A percentile compares a stretch with the other conserved stretches of the same genome.
Conservation (phyloP, 176 grass and related monocot species). For the Rhynchospora tenuis region DNA sequence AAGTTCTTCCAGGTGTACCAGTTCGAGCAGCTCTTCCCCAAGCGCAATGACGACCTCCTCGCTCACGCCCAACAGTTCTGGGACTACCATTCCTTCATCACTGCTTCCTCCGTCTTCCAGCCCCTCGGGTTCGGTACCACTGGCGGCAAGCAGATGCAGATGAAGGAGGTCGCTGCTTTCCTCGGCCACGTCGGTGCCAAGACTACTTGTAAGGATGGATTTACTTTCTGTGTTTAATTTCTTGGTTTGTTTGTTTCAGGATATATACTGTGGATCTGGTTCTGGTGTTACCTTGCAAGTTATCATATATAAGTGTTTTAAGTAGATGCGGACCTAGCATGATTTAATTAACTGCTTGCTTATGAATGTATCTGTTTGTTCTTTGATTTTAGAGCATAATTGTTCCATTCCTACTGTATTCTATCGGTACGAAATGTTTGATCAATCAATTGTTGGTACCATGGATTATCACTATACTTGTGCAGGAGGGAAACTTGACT, state of each 20-base stretch:
- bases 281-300: too few species aligned
- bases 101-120: slow-evolving; percentile 55
- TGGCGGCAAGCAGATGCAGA: slow-evolving; percentile 47
- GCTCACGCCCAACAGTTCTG: slow-evolving; percentile 72
- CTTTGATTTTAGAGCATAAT: too few species aligned
- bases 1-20: slow-evolving; percentile 81
- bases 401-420: too few species aligned
- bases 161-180: slow-evolving; percentile 89
- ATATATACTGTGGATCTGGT: too few species aligned
- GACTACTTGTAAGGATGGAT: slow-evolving; percentile 51
- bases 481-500: too few species aligned
- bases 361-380: too few species aligned
- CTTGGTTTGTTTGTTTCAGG: not conserved
- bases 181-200: slow-evolving; percentile 76
- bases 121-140: slow-evolving; percentile 80
- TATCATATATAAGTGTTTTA: too few species aligned
- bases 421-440: too few species aligned
- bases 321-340: too few species aligned
- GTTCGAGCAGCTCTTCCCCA: slow-evolving; percentile 87
- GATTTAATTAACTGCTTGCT: too few species aligned
- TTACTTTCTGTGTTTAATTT: not conserved
- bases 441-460: too few species aligned
- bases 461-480: too few species aligned
- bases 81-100: slow-evolving; percentile 75
- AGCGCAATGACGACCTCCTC: slow-evolving; percentile 37